Percentiles rank a stretch among this genome's conserved stretches.
These are phyloP conservation scores for Helotiales sp. DNA, from an alignment of 2,329 filamentous ascomycete genomes.

Conservation along the genomic window DNA sequence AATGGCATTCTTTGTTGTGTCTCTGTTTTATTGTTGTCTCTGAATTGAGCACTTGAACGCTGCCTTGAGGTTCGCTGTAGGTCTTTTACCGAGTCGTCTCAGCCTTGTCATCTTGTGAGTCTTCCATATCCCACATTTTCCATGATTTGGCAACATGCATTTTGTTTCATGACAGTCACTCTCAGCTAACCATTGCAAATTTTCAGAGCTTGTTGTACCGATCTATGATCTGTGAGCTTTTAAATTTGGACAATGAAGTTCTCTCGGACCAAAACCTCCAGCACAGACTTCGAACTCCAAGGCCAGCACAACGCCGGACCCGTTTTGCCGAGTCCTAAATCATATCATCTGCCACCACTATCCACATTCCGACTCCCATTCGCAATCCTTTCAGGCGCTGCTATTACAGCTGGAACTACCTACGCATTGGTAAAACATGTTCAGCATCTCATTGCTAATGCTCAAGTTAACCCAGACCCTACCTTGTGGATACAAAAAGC, in stretches of 20 bases:
- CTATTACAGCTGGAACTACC: not conserved
- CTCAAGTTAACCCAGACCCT: not conserved
- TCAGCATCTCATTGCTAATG: not conserved
- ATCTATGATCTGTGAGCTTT: not conserved
- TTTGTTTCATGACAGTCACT: too few relatives aligned
- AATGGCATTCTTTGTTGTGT: too few relatives aligned
- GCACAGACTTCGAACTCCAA: not conserved
- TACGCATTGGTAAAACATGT: constrained; percentile 5
- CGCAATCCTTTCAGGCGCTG: not conserved
- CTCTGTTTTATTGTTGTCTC: too few relatives aligned
- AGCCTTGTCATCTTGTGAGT: too few relatives aligned
- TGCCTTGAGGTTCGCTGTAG: too few relatives aligned
- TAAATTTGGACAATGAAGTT: not conserved
- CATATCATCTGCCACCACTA: not conserved
- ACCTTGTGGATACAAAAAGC: not conserved
- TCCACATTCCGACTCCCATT: not conserved
- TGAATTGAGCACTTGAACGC: too few relatives aligned
- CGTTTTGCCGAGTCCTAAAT: not conserved
- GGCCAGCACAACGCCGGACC: not conserved
- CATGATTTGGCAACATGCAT: too few relatives aligned
- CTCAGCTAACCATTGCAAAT: too few relatives aligned
- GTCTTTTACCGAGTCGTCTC: too few relatives aligned
- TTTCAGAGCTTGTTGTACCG: too few relatives aligned
- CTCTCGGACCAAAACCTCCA: not conserved
- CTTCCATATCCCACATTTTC: too few relatives aligned